These are phyloP conservation scores for Akebia trifoliata DNA, from an alignment of 164 flowering plant species.

Conservation along the genomic window DNA sequence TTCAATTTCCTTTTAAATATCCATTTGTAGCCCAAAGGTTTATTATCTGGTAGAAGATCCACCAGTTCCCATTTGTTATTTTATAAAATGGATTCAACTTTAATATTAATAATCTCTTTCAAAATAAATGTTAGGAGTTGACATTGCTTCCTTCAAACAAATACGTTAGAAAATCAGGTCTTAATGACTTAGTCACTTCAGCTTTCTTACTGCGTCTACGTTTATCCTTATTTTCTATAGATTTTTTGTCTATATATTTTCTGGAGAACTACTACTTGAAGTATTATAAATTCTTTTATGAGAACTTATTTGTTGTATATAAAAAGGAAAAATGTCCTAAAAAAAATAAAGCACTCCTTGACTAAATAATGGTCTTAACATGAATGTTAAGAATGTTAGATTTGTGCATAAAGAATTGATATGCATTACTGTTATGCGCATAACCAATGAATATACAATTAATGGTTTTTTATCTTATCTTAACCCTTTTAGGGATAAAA, in stretches of 20 bases:
- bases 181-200: not conserved
- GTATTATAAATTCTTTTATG: not conserved
- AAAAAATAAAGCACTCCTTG: not conserved
- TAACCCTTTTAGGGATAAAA: not conserved
- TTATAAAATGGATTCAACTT: not conserved
- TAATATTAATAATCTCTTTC: not conserved
- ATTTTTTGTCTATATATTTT: not conserved
- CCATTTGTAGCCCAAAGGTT: not conserved
- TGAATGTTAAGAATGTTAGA: not conserved
- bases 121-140: not conserved
- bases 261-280: not conserved
- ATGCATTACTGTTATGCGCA: not conserved
- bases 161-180: not conserved
- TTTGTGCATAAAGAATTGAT: not conserved
- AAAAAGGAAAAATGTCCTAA: not conserved
- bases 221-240: not conserved
- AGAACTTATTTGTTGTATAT: not conserved
- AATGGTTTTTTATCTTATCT: not conserved
- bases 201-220: not conserved
- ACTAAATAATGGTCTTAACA: not conserved
- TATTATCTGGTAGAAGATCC: not conserved
- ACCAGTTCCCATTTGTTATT: not conserved
- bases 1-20: slow-evolving; percentile 1
- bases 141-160: not conserved
- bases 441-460: slow-evolving; percentile 2